Evolutionary conservation across 768 basidiomycete genomes (phyloP).

Genomic region (Calocybe indica): DNA sequence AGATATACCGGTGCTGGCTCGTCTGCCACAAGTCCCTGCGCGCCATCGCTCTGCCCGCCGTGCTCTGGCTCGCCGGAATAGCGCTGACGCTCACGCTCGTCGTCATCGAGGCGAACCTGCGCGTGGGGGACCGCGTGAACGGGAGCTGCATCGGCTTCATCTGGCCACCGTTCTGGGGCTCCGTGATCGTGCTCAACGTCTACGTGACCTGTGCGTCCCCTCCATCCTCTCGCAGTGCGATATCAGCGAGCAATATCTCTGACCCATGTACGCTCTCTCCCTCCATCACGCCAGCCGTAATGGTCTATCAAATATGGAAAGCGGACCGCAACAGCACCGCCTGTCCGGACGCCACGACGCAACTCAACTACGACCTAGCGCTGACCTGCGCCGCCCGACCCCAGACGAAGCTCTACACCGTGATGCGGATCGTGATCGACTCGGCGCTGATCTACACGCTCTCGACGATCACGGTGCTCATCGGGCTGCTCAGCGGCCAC

Average conservation of each 20-base stretch:
- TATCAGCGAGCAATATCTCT: no score
- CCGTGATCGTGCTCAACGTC: background rate
- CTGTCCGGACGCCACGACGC: no score
- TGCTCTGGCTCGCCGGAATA: background rate
- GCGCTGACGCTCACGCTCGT: background rate
- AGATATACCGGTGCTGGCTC: background rate
- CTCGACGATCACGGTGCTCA: constrained; percentile 25
- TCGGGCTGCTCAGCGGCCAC: constrained; percentile 14
- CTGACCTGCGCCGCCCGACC: no score
- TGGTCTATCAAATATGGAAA: no score
- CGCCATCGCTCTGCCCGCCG: background rate
- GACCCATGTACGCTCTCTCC: no score
- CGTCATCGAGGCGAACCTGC: background rate
- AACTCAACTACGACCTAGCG: no score
- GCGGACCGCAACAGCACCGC: no score
- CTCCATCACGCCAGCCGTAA: no score
- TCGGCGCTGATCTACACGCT: constrained; percentile 33
- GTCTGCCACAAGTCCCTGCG: background rate
- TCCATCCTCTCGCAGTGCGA: no score
- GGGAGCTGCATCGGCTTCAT: background rate
- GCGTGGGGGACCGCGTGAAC: background rate
- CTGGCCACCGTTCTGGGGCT: background rate
- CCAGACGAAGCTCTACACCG: background rate
- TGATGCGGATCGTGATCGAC: constrained; percentile 29
- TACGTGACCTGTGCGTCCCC: background rate